Evolutionary conservation across 208 protist species (phyloP), one percentile per base, ranked within the genome.

Genomic region (Lotmaria passim): DNA sequence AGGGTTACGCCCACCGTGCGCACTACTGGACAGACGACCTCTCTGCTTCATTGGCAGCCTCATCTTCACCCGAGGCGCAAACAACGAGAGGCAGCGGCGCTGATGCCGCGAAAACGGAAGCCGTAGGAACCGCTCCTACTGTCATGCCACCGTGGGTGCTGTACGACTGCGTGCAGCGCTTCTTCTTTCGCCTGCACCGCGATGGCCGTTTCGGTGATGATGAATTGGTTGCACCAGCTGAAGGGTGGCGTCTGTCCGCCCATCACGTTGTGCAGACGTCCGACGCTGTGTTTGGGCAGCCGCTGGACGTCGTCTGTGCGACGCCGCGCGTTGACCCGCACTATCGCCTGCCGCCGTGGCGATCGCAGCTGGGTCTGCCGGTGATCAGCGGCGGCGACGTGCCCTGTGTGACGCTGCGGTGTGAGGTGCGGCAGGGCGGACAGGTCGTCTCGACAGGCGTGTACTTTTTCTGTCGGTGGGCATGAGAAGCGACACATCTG

Each of bases 321-420:
- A 23, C 70, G 23, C 91, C 91, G 36, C 67, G 73, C 33, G 73
- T 86, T n/a, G 65, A 78, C 55, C 41, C 59, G 21, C 57, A 36
- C 36, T 91, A 92, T 55, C 86, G 83, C 47, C 58, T 94, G 15
- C 85, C 88, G 0, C 89, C 87, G 33, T 96, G 91, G 89, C 73
- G 82, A 26, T 79, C 79, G 10, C 62, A 71, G 47, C 77, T 96
- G 59, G 91, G 91, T 7, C 51, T 90, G 43, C 91, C 91, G 3
- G 47, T 75, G 19, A 66, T 86, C 23, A 30, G 51, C 33, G 34
- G 47, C 21, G 66, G 57, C 30, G 73, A 41, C 28, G 23, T 21
- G 31, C 63, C 85, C 0, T 90, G 85, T 52, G 80, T 92, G 36
- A 69, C 73, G 24, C 75, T 94, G 69, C 85, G 78, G 11, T 76